phyloP scores from a whole-genome alignment of 192 early-diverging fungal species.

The Funneliformis mosseae region DNA sequence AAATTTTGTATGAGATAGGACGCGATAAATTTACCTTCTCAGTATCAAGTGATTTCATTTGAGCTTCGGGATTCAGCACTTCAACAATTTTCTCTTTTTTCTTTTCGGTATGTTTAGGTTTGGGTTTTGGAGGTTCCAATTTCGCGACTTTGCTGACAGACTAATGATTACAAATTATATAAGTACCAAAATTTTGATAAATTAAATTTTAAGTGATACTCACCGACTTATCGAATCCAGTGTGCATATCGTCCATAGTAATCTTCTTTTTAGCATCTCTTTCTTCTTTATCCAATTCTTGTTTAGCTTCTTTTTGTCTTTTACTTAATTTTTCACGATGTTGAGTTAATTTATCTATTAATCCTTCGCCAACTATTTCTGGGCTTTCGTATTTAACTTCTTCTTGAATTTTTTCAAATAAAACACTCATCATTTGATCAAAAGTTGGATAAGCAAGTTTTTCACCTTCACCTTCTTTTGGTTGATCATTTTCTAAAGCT shows the following conservation, averaged over 20 bases:
- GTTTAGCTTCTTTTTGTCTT: conserved; percentile 41
- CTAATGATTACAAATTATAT: conserved; percentile 21
- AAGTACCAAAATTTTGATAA: not conserved
- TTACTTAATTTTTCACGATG: conserved; percentile 47
- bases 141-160: conserved; percentile 52
- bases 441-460: conserved; percentile 2
- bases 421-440: conserved; percentile 31
- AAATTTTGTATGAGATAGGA: not conserved
- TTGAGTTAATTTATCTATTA: conserved; percentile 41
- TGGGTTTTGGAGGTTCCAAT: conserved; percentile 39
- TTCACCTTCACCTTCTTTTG: not conserved
- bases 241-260: conserved; percentile 68
- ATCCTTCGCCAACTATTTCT: conserved; percentile 37
- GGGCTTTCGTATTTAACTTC: conserved; percentile 48
- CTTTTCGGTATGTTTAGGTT: conserved; percentile 51
- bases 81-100: conserved; percentile 65
- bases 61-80: conserved; percentile 59
- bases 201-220: conserved; percentile 1
- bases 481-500: not conserved
- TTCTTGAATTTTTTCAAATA: conserved; percentile 43
- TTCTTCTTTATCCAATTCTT: conserved; percentile 60
- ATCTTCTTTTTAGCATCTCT: conserved; percentile 68
- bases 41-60: conserved; percentile 38
- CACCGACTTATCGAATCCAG: conserved; percentile 68
- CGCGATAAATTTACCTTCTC: not conserved